phyloP scores from a whole-genome alignment of 2,329 filamentous ascomycete genomes.

The Colletotrichum camelliae region DNA sequence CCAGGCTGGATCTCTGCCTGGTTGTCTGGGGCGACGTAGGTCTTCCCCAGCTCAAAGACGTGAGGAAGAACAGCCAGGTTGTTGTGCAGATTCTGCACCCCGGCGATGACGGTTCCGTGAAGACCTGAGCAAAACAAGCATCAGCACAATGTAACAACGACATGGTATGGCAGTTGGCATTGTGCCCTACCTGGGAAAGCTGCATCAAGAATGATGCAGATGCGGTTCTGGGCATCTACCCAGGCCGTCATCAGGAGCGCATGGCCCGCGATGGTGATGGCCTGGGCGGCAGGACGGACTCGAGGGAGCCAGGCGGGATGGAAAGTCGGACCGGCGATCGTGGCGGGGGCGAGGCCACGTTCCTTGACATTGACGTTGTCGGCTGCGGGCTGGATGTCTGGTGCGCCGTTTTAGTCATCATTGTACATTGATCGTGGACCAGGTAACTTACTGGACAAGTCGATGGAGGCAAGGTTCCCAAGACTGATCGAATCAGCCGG shows the following conservation, averaged over 20 bases:
- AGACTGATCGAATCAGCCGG: not conserved
- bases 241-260: not conserved
- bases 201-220: not conserved
- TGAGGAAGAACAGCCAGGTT: not conserved
- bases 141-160: not conserved
- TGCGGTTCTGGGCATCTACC: not conserved
- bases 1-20: not conserved
- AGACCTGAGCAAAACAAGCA: not conserved
- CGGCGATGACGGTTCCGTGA: not conserved
- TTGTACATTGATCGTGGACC: rapidly evolving
- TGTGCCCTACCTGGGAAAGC: not conserved
- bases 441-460: rapidly evolving
- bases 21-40: not conserved
- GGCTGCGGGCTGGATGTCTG: not conserved
- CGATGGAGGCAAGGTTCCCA: not conserved
- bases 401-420: rapidly evolving
- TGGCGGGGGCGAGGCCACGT: not conserved
- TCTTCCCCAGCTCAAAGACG: not conserved
- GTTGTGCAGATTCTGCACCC: not conserved
- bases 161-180: rapidly evolving
- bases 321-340: not conserved
- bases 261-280: not conserved
- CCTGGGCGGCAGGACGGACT: not conserved
- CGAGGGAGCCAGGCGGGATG: not conserved
- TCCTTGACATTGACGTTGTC: not conserved